Base-by-base conservation (phyloP, 2,329 filamentous ascomycete genomes). In the Fusarium longipes region DNA sequence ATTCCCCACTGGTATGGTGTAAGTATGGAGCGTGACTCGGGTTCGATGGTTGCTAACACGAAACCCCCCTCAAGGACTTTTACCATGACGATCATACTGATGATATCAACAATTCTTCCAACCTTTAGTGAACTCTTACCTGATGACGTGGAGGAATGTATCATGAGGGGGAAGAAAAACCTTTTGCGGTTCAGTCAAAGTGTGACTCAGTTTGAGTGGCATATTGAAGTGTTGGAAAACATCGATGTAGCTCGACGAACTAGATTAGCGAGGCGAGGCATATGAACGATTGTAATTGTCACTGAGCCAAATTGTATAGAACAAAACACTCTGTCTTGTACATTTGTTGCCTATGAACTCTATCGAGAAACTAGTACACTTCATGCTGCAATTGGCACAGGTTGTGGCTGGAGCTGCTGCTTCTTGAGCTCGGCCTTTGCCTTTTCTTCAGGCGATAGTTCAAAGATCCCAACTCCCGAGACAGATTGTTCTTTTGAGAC, bases 1-100 rank as follows among this genome's bases (percentile, higher is more conserved):
- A 3, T 76, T 76, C 32, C 71, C 74, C 0, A 71, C 65, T 5
- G 73, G 74, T 12, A 75, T 76, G 74, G 74, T 74, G 74, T 76
- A 57, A 68, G 74, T 67, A 5, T 10, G 1, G 20, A 20, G 0
- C 18, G 12, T 3, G n/a, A 1, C 2, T 5, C 0, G 1, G 1
- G 1, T 47, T 12, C 6, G 12, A 6, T 0, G 10, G 8, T 25
- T 33, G 2, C 38, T 32, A 9, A 57, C 2, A 1, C 22, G 3
- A 3, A 1, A 4, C 0, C 4, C 11, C 12, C 10, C 5, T 1
- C 0, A 6, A 65, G 63, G 1, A 66, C 63, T 1, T 68, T 68
- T 8, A 65, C 60, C 1, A 68, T 68, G 40, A 47, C 20, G 1
- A 75, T 74, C 1, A 76, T 73, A 2, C 63, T 76, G 8, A 73